Evolutionary conservation across 164 flowering plant species (phyloP).

Genomic region (Tetracentron sinense): DNA sequence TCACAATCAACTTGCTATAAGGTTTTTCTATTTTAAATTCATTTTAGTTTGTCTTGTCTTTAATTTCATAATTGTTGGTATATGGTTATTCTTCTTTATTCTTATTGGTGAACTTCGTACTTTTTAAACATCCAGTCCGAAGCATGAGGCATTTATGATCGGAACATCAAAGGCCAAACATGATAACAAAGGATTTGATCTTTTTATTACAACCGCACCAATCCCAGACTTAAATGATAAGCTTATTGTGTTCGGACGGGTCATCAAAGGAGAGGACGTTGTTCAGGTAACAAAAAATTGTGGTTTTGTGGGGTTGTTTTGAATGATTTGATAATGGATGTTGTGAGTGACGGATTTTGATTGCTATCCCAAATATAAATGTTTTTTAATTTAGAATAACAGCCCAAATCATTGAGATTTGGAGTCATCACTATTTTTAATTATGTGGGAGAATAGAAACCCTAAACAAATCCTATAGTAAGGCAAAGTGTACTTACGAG

Average conservation of each 20-base stretch:
- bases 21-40: slow-evolving; percentile 38
- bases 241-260: slow-evolving; percentile 83
- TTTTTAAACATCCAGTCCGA: slow-evolving; percentile 41
- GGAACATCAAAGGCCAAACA: slow-evolving; percentile 77
- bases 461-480: no score
- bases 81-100: neutral
- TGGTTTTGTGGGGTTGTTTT: neutral
- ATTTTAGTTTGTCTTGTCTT: neutral
- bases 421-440: no score
- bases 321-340: neutral
- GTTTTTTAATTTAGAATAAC: no score
- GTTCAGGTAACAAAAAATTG: slow-evolving; percentile 58
- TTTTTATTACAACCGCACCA: slow-evolving; percentile 86
- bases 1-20: slow-evolving; percentile 41
- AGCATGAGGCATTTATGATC: slow-evolving; percentile 94
- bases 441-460: no score
- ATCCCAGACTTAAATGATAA: slow-evolving; percentile 80
- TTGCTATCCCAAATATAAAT: no score
- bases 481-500: no score
- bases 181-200: slow-evolving; percentile 52
- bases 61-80: neutral
- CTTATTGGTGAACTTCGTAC: slow-evolving; percentile 1
- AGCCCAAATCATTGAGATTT: no score
- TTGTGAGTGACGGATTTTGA: no score
- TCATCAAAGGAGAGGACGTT: slow-evolving; percentile 83